phyloP scores from a whole-genome alignment of 164 flowering plant genomes.

The Vitis amurensis region DNA sequence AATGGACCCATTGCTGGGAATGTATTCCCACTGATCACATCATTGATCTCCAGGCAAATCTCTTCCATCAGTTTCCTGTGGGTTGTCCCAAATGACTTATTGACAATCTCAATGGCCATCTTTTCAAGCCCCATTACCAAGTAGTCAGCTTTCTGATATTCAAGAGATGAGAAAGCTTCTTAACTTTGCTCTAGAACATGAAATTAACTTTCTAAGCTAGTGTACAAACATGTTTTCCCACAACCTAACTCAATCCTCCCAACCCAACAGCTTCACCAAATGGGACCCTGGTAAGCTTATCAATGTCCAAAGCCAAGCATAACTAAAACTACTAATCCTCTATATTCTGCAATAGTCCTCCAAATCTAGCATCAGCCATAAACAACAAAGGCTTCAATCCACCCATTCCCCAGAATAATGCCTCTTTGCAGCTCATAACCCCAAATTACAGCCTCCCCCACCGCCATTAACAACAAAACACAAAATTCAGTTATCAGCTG shows the following conservation, averaged over 20 bases:
- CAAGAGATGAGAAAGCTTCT: not conserved
- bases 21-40: not conserved
- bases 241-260: too few species aligned
- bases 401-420: not conserved
- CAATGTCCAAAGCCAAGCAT: not conserved
- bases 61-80: too few species aligned
- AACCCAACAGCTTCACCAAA: too few species aligned
- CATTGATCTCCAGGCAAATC: not conserved
- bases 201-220: not conserved
- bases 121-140: too few species aligned
- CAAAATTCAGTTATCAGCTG: not conserved
- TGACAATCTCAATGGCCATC: too few species aligned
- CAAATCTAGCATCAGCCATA: not conserved
- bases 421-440: not conserved
- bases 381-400: not conserved
- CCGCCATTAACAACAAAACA: not conserved
- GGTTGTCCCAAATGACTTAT: too few species aligned
- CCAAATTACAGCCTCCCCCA: not conserved
- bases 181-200: not conserved
- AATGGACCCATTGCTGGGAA: not conserved
- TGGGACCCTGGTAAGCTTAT: not conserved
- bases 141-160: too few species aligned
- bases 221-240: not conserved
- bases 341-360: not conserved
- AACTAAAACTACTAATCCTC: not conserved